Evolutionary conservation across 225 moss, liverwort and hornwort genomes (phyloP), one percentile per base, ranked within the genome.

Genomic region (Thuidium tamariscinum): DNA sequence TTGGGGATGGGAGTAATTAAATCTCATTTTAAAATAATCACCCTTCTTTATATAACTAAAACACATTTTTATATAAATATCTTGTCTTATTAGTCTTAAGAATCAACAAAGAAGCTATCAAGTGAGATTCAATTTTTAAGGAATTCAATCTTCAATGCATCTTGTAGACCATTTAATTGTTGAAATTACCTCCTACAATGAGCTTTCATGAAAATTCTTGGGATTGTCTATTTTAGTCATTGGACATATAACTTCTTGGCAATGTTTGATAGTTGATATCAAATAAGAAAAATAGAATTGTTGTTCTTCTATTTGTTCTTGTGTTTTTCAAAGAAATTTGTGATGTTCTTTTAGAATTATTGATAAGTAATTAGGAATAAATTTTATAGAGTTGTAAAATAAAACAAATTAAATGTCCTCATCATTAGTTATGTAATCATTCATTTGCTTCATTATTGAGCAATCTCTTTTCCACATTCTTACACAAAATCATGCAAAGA

Each of bases 1-100:
- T 86, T 86, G 88, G 82, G 88, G 89, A 80, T 91, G 91, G 89
- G 57, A 88, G 36, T 79, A 67, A 86, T 59, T 51, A 21, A 62
- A 17, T n/a, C 16, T 83, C 49, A 29, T 37, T 19, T 74, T 1
- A 62, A 46, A 63, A 16, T 34, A 27, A 30, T 59, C 13, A 36
- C 29, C 20, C 3, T 56, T 23, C 7, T 62, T 34, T 34, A 1
- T 46, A 8, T 21, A 11, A 59, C 2, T 29, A 29, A 1, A 29
- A 6, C 1, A 21, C 0, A 0, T 14, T 44, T 60, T 22, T 32
- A 32, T 21, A 18, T 0, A 80, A 10, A 44, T 10, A 6, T 22
- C 9, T 79, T 61, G 1, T 68, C 27, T 18, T 46, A 6, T 34
- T 46, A 44, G 62, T 8, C 10, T 4, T 79, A 79, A 42, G 4